Base-by-base conservation (phyloP, 2,329 filamentous ascomycete genomes). In the Penicillium thymicola region DNA sequence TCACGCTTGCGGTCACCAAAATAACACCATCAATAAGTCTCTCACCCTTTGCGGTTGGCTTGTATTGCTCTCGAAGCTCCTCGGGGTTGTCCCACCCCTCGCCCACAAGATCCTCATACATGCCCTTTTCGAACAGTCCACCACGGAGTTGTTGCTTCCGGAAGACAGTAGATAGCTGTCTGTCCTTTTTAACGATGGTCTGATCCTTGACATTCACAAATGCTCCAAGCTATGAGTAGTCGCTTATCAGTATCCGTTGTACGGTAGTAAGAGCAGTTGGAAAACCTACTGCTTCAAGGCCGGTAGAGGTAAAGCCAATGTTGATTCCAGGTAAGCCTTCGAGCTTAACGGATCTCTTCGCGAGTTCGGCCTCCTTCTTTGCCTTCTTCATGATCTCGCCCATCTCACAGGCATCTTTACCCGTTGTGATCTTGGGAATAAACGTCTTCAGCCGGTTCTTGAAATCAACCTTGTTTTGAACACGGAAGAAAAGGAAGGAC, bases 41-140 rank as follows among this genome's bases (percentile, higher is more conserved):
- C 11, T 57, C 42, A 6, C 44, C 38, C 4, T 51, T 4, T 11
- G 16, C 13, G 25, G 30, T 37, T 13, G 46, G 52, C 13, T 55
- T 18, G 18, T 51, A 55, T 16, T 43, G 23, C 16, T 50, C 36
- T n/a, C 46, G 45, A 13, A 58, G 49, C 21, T 61, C 59, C 1
- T 59, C 28, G 10, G 57, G 44, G 25, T 53, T 54, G 25, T 63
- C 59, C 41, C 59, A 51, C 1, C 60, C 59, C 25, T 63, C 60
- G 9, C 38, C 47, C 11, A 55, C 49, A 36, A 63, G 43, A 51
- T 59, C 59, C 1, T 18, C 28, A 25, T 45, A 55, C 59, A 61
- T 61, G 25, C 60, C 60, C 32, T 62, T 58, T 10, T 46, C 42
- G 28, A 60, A 62, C 4, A 49, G 28, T 5, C 46, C 50, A 18